Percentiles rank a stretch among this genome's conserved stretches.
phyloP scores from a whole-genome alignment of 148 eudicot genomes.

The Rhododendron vialii region DNA sequence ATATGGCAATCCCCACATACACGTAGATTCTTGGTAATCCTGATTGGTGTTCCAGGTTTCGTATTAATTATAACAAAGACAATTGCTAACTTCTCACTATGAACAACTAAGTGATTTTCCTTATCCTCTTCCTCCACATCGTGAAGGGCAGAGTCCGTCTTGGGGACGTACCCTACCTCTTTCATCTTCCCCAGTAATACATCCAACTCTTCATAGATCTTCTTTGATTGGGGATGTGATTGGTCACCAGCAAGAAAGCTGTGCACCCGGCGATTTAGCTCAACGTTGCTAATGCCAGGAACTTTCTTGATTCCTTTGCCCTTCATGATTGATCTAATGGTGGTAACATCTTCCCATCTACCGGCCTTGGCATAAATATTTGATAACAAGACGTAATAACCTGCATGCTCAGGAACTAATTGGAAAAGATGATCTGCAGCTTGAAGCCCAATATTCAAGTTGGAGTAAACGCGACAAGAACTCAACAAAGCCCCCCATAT shows the following conservation, averaged over 20 bases:
- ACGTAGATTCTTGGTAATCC: constrained; percentile 72
- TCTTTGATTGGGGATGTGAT: constrained; percentile 52
- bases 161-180: constrained; percentile 62
- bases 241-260: constrained; percentile 64
- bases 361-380: constrained; percentile 78
- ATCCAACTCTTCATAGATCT: constrained; percentile 57
- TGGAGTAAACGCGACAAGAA: constrained; percentile 52
- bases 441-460: constrained; percentile 43
- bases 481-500: constrained; percentile 68
- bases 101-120: constrained; percentile 56
- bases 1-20: constrained; percentile 74
- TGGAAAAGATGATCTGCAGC: constrained; percentile 59
- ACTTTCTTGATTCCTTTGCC: constrained; percentile 54
- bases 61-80: constrained; percentile 56
- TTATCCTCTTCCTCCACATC: constrained; percentile 83
- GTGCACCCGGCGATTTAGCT: constrained; percentile 39
- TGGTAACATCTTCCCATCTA: constrained; percentile 56
- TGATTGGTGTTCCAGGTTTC: constrained; percentile 33
- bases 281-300: constrained; percentile 64
- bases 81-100: constrained; percentile 73
- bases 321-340: constrained; percentile 51
- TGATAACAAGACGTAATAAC: constrained; percentile 58
- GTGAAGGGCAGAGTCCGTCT: constrained; percentile 58
- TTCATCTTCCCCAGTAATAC: constrained; percentile 57
- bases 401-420: constrained; percentile 56